Base-by-base conservation (phyloP, 2,329 filamentous ascomycete genomes). In the Calonectria pteridis region DNA sequence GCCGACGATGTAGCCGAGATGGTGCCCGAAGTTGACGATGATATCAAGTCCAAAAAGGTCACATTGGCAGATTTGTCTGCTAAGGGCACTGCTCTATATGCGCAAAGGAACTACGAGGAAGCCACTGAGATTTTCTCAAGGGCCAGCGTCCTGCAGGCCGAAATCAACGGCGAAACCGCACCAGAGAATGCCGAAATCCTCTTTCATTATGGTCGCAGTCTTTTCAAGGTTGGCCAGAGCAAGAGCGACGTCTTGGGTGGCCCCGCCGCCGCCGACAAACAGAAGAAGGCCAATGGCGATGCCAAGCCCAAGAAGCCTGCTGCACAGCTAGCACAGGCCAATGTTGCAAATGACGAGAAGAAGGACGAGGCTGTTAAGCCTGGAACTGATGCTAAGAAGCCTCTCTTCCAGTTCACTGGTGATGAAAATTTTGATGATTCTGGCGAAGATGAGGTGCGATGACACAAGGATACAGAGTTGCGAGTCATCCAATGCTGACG, bases 241-340 rank as follows among this genome's bases (percentile, higher is more conserved):
- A 98, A 98, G 85, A 98, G 95, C 82, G 96, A 98, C 82, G 96
- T 99, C 29, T 89, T 99, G 43, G 97, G 97, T 71, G 94, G 94
- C 40, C 94, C 94, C 81, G 94, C 96, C 26, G 84, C 91, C 82
- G 86, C 89, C 81, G 85, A 92, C n/a, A 81, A 82, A 58, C 73
- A 71, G 85, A 85, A 88, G 78, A 86, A 74, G 74, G 82, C 87
- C 65, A 84, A 83, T 76, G 46, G 51, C 33, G 73, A 74, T 43
- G 69, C 11, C 55, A 84, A 84, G 81, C 71, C 81, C 74, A 86
- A 83, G 80, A 87, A 87, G 72, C 85, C 81, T 76, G 81, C 80
- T 63, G 80, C 81, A 65, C 82, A 85, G 82, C 84, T 86, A 63
- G 83, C 86, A 9, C 85, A 89, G 76, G 87, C 89, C 74, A 87